Base-by-base conservation (phyloP, 1,284 basidiomycete genomes). In the Microbotryum scabiosae region DNA sequence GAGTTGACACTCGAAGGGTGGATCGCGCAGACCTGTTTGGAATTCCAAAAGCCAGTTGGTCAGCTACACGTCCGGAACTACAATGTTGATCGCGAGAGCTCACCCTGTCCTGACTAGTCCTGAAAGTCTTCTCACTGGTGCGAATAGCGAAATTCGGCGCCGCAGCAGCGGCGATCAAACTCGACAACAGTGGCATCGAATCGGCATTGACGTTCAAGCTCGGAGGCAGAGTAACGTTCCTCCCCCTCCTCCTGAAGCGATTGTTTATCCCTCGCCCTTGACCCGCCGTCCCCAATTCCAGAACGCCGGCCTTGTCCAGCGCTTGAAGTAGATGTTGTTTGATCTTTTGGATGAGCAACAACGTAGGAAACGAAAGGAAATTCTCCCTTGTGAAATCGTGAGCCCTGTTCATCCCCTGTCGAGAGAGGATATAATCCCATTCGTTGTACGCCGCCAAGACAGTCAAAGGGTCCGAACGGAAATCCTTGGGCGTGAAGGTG, bases 81-180 rank as follows among this genome's bases (percentile, higher is more conserved):
- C 16, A 48, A n/a, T 3, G 30, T 12, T 2, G 56, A 54, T 49
- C 30, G 26, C 56, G 48, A 54, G 48, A 73, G 30, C 81, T 64
- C 66, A 92, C 90, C 82, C 89, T 93, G 72, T 97, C 93, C 69
- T 85, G 83, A 20, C 83, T 80, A 3, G 93, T 97, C 25, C 90
- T 81, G 69, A 86, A 85, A 1, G 79, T 80, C 73, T 81, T 85
- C 54, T 87, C 85, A 7, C 83, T 82, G n/a, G 82, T 84, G 44
- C 87, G 80, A 57, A 97, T 83, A 3, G 89, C 92, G 76, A 92
- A 96, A 75, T 96, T 94, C n/a, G 93, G 93, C 68, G 92, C 90
- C 0, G 83, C 84, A 0, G 90, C 89, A 57, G 90, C 83, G 3
- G 91, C 84, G 68, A 97, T 87, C 57, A 97, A 79, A 2, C 87